These are phyloP conservation scores for Fusarium hostae DNA, from an alignment of 2,329 filamentous ascomycete genomes.

Conservation along the genomic window DNA sequence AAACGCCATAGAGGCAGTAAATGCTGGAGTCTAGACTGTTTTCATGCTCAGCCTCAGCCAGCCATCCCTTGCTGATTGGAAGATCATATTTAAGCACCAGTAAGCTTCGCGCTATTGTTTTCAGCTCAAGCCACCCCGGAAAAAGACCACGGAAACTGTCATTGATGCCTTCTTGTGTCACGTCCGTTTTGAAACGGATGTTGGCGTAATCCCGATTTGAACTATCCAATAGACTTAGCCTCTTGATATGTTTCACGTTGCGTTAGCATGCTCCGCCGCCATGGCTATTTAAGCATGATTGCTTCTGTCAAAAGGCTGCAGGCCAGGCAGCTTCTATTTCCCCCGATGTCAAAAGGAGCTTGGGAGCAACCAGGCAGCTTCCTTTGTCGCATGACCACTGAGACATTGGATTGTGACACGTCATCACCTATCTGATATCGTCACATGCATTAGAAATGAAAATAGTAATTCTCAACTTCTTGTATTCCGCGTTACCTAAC, in stretches of 20 bases:
- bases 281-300: neutral
- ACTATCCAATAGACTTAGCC: too few species aligned
- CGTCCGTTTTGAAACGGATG: neutral
- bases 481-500: neutral
- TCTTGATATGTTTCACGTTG: neutral
- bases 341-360: neutral
- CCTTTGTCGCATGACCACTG: neutral
- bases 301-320: neutral
- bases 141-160: neutral
- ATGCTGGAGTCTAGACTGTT: neutral
- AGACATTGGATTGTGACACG: neutral
- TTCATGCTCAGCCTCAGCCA: neutral
- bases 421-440: fast-evolving
- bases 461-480: neutral
- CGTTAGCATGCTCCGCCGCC: neutral
- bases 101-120: neutral
- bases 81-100: neutral
- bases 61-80: neutral
- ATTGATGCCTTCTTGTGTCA: too few species aligned
- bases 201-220: neutral
- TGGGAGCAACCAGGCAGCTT: too few species aligned
- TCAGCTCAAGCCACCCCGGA: neutral
- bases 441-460: neutral
- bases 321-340: neutral
- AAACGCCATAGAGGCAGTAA: neutral